Evolutionary conservation across 148 eudicot species (phyloP), one percentile per base, ranked within the genome.

Genomic region (Arctostaphylos glauca): DNA sequence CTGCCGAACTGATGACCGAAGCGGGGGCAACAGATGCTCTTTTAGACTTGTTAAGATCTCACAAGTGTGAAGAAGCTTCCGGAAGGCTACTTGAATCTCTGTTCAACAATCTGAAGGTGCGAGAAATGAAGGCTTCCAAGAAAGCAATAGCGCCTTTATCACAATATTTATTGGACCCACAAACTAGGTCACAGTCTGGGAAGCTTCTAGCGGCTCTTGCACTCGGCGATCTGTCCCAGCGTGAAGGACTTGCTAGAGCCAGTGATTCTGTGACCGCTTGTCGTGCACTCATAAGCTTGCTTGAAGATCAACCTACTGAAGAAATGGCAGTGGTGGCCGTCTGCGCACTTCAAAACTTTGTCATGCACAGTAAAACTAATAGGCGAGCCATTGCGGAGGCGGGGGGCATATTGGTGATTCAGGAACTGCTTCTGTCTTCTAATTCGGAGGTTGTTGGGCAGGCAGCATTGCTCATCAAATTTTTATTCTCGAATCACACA

Each of bases 361-460:
- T 92, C 58, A 90, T 91, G 93, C 89, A 79, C 43, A 92, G 96
- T 87, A 83, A 96, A 85, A 87, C 94, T 60, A 94, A 94, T 83
- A 89, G 92, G 85, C 91, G 94, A 77, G 93, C 94, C 79, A 89
- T 94, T 84, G 98, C 98, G 25, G 98, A 94, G 84, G 95, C 95
- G 19, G 98, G 98, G 58, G 98, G 98, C n/a, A 85, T 94, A 67
- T 85, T 90, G 74, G 90, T 92, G 44, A 82, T 94, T 76, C 96
- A 91, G 85, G 96, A 92, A 75, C 84, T 90, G 85, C 80, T 94
- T 60, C 76, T 88, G 50, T 91, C 96, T 77, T 52, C 88, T 58
- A 88, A 90, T 83, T 59, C 88, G 19, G 94, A 94, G 76, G 85
- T 91, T 83, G 87, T 89, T 64, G 84, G 82, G 56, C 98, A 92